A percentile compares a stretch with the other conserved stretches of the same genome.
Conservation (phyloP, 192 early-diverging fungal genomes). For the Radiomyces spectabilis region DNA sequence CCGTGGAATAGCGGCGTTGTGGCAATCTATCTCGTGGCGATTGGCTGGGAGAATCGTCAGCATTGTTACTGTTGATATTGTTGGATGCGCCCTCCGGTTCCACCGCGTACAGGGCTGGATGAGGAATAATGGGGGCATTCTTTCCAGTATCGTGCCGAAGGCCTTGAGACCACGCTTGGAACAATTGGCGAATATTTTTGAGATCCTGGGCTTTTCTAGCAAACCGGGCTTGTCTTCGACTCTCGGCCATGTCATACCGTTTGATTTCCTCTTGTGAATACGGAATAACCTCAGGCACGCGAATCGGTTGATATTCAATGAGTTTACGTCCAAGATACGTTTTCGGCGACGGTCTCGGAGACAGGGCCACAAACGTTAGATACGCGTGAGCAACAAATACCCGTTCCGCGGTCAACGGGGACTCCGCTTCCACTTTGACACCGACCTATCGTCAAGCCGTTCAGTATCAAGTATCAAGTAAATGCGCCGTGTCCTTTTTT, state of each 20-base stretch:
- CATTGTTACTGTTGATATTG: no score
- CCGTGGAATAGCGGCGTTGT: slow-evolving; percentile 13
- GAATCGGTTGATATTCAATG: slow-evolving; percentile 12
- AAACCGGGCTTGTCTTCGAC: slow-evolving; percentile 35
- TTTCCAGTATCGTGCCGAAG: slow-evolving; percentile 10
- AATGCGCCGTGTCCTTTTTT: no score
- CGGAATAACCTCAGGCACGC: slow-evolving; percentile 46
- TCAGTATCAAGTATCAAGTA: no score
- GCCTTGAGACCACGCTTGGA: slow-evolving; percentile 36
- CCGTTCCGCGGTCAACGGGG: slow-evolving; percentile 43
- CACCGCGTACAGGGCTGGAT: slow-evolving; percentile 13
- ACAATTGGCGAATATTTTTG: slow-evolving; percentile 28
- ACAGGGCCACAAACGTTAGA: slow-evolving; percentile 54
- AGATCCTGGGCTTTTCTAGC: slow-evolving; percentile 11
- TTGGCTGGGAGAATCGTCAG: no score
- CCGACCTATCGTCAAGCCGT: no score
- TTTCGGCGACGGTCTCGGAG: slow-evolving; percentile 17
- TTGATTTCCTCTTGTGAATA: slow-evolving; percentile 40
- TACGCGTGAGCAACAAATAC: slow-evolving; percentile 60
- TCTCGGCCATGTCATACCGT: slow-evolving; percentile 52
- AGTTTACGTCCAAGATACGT: slow-evolving; percentile 13
- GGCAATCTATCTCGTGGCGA: not conserved
- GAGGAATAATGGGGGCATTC: slow-evolving; percentile 13
- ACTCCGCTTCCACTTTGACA: slow-evolving; percentile 63
- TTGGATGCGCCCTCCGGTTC: slow-evolving; percentile 1